Conservation (phyloP, 495 filamentous ascomycete genomes). For the Neurospora sp. region DNA sequence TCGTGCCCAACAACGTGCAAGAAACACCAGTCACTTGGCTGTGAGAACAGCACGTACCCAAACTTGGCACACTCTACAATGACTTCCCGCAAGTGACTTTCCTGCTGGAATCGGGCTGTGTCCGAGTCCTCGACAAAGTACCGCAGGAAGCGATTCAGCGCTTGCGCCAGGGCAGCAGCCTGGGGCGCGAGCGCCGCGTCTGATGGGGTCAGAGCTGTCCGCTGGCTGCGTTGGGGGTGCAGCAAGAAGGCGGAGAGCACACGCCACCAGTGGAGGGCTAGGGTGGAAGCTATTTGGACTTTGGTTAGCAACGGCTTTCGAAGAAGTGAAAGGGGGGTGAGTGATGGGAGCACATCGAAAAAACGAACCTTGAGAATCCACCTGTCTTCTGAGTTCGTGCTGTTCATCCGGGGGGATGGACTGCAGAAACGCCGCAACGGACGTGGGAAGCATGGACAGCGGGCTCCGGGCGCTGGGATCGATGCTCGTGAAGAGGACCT, state of each 20-base stretch:
- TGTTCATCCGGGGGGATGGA: conserved; percentile 16
- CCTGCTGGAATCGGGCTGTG: conserved; percentile 22
- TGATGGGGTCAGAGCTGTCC: conserved; percentile 20
- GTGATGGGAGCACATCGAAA: not conserved
- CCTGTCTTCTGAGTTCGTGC: conserved; percentile 4
- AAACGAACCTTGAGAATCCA: conserved; percentile 3
- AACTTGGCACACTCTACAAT: conserved; percentile 23
- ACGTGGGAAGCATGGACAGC: conserved; percentile 23
- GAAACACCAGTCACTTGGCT: conserved; percentile 23
- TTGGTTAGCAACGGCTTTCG: not conserved
- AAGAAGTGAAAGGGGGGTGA: not conserved
- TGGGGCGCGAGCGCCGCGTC: conserved; percentile 17
- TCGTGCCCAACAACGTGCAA: conserved; percentile 4
- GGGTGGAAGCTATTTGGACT: conserved; percentile 12
- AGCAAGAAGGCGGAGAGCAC: conserved; percentile 28
- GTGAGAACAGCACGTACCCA: conserved; percentile 26
- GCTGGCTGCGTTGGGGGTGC: conserved; percentile 20
- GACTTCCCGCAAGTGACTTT: conserved; percentile 22
- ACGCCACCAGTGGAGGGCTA: conserved; percentile 25
- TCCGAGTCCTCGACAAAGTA: conserved; percentile 19
- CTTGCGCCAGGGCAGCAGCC: conserved; percentile 16
- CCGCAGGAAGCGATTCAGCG: conserved; percentile 21
- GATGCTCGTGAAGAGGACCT: conserved; percentile 22
- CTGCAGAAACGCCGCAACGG: conserved; percentile 19
- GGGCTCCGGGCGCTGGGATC: conserved; percentile 12